Conservation (phyloP, 225 moss, liverwort and hornwort species). For the Polytrichum commune region DNA sequence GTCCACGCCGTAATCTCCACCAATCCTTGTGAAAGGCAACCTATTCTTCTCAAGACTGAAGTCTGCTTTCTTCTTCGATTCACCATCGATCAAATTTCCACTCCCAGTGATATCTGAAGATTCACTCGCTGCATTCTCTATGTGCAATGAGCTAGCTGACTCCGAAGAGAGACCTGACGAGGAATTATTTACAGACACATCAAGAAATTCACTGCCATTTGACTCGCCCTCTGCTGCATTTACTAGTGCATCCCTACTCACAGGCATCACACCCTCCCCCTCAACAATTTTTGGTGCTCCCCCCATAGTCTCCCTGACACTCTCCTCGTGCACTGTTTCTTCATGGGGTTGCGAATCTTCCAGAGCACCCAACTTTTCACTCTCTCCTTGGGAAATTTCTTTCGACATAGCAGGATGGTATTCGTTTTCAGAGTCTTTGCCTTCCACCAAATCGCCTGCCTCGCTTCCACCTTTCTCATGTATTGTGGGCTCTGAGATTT, state of each 20-base stretch:
- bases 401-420: background rate
- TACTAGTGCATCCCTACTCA: background rate
- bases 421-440: constrained; percentile 2
- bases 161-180: background rate
- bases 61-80: background rate
- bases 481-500: background rate
- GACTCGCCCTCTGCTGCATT: background rate
- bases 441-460: background rate
- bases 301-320: background rate
- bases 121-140: background rate
- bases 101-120: background rate
- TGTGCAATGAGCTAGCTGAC: background rate
- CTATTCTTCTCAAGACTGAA: background rate
- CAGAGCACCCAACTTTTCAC: background rate
- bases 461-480: background rate
- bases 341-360: background rate
- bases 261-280: background rate
- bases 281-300: background rate
- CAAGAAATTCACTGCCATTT: background rate
- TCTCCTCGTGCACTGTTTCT: background rate
- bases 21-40: background rate
- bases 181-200: background rate
- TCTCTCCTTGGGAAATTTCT: background rate
- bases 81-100: background rate
- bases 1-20: background rate